These are phyloP conservation scores for Amaranthus palmeri DNA, from an alignment of 148 eudicot species.

Conservation along the genomic window DNA sequence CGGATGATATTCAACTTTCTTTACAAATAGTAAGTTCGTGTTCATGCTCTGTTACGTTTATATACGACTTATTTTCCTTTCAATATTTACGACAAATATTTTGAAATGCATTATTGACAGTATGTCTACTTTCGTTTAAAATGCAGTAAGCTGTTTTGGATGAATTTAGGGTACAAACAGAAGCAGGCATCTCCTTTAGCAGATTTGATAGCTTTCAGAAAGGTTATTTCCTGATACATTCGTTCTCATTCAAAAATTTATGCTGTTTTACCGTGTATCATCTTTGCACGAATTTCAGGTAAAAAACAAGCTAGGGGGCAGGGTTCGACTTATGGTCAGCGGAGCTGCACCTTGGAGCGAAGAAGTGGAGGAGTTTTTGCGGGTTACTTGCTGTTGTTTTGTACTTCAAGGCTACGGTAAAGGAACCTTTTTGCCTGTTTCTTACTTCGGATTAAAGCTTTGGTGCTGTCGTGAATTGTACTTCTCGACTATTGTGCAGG, in stretches of 20 bases:
- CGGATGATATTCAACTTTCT: slow-evolving; percentile 68
- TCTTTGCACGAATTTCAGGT: slow-evolving; percentile 38
- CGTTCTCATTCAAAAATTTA: too few relatives aligned
- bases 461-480: background rate
- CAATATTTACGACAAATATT: too few relatives aligned
- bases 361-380: slow-evolving; percentile 90
- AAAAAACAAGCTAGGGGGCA: slow-evolving; percentile 71
- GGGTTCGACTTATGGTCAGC: slow-evolving; percentile 69
- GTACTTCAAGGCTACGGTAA: slow-evolving; percentile 97
- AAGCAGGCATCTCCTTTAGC: slow-evolving; percentile 85
- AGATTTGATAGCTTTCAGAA: slow-evolving; percentile 83
- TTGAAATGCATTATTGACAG: background rate
- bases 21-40: slow-evolving; percentile 57
- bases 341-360: slow-evolving; percentile 94
- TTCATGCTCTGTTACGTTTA: background rate
- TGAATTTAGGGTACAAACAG: slow-evolving; percentile 84
- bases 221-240: slow-evolving; percentile 37
- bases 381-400: slow-evolving; percentile 86
- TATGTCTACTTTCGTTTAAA: background rate
- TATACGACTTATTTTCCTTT: too few relatives aligned
- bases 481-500: slow-evolving; percentile 36
- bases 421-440: background rate
- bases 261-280: background rate
- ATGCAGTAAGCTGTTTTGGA: slow-evolving; percentile 82
- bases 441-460: background rate